Evolutionary conservation across 208 protist species (phyloP).

Genomic region (Angomonas ambiguus): DNA sequence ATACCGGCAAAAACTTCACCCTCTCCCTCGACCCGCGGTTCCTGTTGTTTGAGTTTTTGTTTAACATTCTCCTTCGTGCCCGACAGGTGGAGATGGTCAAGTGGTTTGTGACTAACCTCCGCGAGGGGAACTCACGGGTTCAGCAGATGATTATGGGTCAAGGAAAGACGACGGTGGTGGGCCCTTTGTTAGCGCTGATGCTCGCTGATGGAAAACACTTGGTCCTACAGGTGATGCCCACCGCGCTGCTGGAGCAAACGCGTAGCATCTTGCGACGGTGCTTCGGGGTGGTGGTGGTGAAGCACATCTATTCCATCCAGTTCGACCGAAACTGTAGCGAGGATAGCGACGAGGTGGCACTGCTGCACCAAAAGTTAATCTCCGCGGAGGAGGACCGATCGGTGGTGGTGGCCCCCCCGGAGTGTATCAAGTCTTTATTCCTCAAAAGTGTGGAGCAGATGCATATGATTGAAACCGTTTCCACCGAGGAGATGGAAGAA

Average conservation of each 20-base stretch:
- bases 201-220: slow-evolving; percentile 90
- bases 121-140: slow-evolving; percentile 68
- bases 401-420: slow-evolving; percentile 84
- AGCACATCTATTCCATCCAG: slow-evolving; percentile 83
- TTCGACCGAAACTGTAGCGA: slow-evolving; percentile 73
- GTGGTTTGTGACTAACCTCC: slow-evolving; percentile 76
- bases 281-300: slow-evolving; percentile 91
- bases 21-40: slow-evolving; percentile 83
- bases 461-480: slow-evolving; percentile 71
- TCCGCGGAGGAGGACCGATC: slow-evolving; percentile 51
- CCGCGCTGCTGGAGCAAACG: slow-evolving; percentile 90
- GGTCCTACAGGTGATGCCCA: slow-evolving; percentile 92
- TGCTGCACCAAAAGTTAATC: slow-evolving; percentile 71
- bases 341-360: slow-evolving; percentile 22
- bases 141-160: slow-evolving; percentile 97
- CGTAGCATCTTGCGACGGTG: slow-evolving; percentile 83
- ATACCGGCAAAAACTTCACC: background rate
- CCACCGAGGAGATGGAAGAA: slow-evolving; percentile 33
- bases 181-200: slow-evolving; percentile 90
- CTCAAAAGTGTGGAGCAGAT: slow-evolving; percentile 92
- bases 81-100: slow-evolving; percentile 92
- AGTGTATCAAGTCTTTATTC: slow-evolving; percentile 92
- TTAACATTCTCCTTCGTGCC: slow-evolving; percentile 90
- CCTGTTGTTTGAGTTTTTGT: slow-evolving; percentile 91
- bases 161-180: slow-evolving; percentile 94